Base-by-base conservation (phyloP, 257 asterid species). In the Capsicum pubescens region DNA sequence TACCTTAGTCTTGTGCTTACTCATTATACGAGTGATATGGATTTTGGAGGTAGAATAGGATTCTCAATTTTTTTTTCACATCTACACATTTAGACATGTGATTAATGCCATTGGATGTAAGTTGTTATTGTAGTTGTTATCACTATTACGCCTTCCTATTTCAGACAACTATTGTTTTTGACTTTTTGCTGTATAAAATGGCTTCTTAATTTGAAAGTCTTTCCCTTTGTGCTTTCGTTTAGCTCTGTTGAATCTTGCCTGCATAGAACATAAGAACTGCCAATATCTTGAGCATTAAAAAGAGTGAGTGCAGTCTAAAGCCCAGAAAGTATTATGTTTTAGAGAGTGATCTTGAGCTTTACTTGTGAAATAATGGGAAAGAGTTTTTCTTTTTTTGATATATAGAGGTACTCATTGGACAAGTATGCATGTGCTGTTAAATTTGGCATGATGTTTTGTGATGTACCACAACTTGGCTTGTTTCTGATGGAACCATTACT, bases 311-410 rank as follows among this genome's bases (percentile, higher is more conserved):
- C 26, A 52, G 46, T 76, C 48, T 52, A 68, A 52, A 52, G 63
- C 46, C 63, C 44, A 26, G n/a, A 11, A 48, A 48, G 59, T 74
- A 74, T 60, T 48, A 13, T 72, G 44, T 74, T 15, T 50, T 48
- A 50, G 44, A 50, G 12, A 48, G 60, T 74, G 59, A 7, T 74
- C n/a, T 48, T 76, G 21, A 76, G 10, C 46, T 54, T 76, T 76
- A 52, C 81, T 76, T 21, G 80, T 59, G 81, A 76, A 76, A 26
- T 76, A 26, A 52, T 21, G 11, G 8, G 63, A 50, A 74, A 74
- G 46, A 74, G 0, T 50, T 11, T 21, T 14, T 46, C 1, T n/a
- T n/a, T 36, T 50, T 74, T n/a, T n/a, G 44, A 50, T 50, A 19
- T 21, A 19, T 19, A 74, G 46, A 14, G 63, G 63, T 15, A 7